phyloP scores from a whole-genome alignment of 2,329 filamentous ascomycete genomes.

The Plenodomus biglobosus region DNA sequence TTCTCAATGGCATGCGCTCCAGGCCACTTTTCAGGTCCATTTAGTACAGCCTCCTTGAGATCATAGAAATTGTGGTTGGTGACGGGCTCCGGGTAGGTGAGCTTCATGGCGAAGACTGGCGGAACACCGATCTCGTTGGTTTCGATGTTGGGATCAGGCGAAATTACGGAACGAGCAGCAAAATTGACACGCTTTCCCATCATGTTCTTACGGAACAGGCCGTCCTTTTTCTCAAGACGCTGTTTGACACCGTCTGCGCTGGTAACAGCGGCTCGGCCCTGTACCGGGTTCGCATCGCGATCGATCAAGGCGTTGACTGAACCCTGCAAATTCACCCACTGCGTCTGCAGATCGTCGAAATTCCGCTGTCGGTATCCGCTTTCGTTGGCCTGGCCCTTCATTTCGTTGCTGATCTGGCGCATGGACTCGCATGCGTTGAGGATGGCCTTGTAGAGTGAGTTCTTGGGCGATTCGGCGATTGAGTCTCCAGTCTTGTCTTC shows the following conservation, averaged over 20 bases:
- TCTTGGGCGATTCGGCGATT: slow-evolving; percentile 86
- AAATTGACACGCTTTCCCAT: slow-evolving; percentile 99
- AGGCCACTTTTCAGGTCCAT: slow-evolving; percentile 90
- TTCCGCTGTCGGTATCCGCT: slow-evolving; percentile 55
- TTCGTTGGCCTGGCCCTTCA: slow-evolving; percentile 53
- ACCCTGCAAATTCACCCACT: slow-evolving; percentile 83
- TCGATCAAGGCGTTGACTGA: slow-evolving; percentile 92
- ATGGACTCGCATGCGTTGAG: slow-evolving; percentile 73
- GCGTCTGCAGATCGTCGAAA: slow-evolving; percentile 76
- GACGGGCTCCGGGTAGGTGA: slow-evolving; percentile 96
- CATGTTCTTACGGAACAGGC: slow-evolving; percentile 98
- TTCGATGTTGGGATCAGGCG: slow-evolving; percentile 96
- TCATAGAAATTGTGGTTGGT: slow-evolving; percentile 97
- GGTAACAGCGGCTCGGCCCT: slow-evolving; percentile 73
- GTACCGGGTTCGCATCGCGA: slow-evolving; percentile 78
- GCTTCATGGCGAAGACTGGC: slow-evolving; percentile 93
- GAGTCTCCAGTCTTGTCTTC: slow-evolving; percentile 80
- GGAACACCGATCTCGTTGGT: slow-evolving; percentile 98
- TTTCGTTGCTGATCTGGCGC: slow-evolving; percentile 71
- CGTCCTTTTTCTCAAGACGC: slow-evolving; percentile 97
- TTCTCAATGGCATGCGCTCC: slow-evolving; percentile 94
- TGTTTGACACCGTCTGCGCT: slow-evolving; percentile 97
- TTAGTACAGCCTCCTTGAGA: slow-evolving; percentile 93
- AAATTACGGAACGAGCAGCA: slow-evolving; percentile 95
- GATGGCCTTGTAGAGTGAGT: slow-evolving; percentile 83